A percentile compares a stretch with the other conserved stretches of the same genome.
Evolutionary conservation across 257 asterid species (phyloP).

Genomic region (Nicotiana tomentosiformis): DNA sequence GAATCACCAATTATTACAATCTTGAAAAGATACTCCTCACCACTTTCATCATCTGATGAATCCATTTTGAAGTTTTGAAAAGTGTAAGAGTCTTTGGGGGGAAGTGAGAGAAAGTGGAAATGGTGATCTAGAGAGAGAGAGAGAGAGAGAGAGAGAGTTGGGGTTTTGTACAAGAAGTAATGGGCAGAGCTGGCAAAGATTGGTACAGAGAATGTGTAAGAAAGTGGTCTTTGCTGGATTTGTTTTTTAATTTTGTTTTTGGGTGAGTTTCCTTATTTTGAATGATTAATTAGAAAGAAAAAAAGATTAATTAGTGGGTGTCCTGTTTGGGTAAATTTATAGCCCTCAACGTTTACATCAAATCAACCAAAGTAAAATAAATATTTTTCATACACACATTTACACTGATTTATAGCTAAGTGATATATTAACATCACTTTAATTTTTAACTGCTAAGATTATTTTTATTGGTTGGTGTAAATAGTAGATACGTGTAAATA

Average conservation of each 20-base stretch:
- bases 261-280: background rate
- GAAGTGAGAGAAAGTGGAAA: too few relatives aligned
- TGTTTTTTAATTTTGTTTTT: background rate
- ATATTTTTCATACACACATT: too few relatives aligned
- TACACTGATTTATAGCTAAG: too few relatives aligned
- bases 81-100: too few relatives aligned
- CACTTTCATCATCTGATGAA: conserved; percentile 59
- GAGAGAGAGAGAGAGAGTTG: background rate
- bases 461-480: too few relatives aligned
- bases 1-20: conserved; percentile 69
- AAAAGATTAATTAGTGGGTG: background rate
- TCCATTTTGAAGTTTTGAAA: conserved; percentile 11
- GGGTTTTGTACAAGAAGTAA: background rate
- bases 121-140: background rate
- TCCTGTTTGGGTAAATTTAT: background rate
- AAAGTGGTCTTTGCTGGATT: conserved; percentile 3
- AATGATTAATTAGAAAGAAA: background rate
- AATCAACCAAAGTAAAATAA: too few relatives aligned
- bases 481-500: too few relatives aligned
- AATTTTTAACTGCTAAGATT: too few relatives aligned
- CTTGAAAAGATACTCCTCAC: conserved; percentile 68
- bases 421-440: too few relatives aligned
- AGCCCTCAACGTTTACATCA: too few relatives aligned
- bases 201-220: background rate
- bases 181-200: conserved; percentile 13